Percentiles rank a stretch among this genome's conserved stretches.
Conservation (phyloP, 331 rosid genomes). For the Pyracantha coccinea region DNA sequence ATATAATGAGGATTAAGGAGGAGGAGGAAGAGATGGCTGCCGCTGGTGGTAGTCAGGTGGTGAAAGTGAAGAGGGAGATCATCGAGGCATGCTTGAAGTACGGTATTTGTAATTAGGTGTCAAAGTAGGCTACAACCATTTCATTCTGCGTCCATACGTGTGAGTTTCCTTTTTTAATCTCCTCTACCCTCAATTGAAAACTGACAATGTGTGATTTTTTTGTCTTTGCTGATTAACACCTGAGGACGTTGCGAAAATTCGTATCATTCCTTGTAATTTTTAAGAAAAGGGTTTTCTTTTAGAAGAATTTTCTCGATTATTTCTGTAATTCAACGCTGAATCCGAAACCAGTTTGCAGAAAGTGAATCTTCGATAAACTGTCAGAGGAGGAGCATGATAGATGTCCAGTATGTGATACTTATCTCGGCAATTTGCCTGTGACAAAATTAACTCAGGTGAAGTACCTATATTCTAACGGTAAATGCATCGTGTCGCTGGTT, state of each 20-base stretch:
- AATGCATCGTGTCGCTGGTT: too few relatives aligned
- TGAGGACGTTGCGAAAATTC: background rate
- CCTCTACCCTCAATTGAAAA: background rate
- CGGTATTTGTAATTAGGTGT: conserved; percentile 45
- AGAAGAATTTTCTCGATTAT: background rate
- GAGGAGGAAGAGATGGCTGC: conserved; percentile 22
- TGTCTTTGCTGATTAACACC: background rate
- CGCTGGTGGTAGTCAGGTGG: conserved; percentile 16
- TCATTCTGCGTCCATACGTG: conserved; percentile 60
- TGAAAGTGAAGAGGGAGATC: conserved; percentile 35
- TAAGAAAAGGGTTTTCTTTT: background rate
- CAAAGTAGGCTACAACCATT: conserved; percentile 51
- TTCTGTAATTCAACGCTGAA: conserved; percentile 17
- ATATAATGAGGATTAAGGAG: background rate
- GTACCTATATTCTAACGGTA: too few relatives aligned
- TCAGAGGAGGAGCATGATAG: conserved; percentile 77
- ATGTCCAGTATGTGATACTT: conserved; percentile 88
- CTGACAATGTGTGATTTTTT: conserved; percentile 4
- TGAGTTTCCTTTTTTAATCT: conserved; percentile 13
- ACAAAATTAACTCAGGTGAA: conserved; percentile 84
- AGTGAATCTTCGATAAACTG: conserved; percentile 71
- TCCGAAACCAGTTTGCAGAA: conserved; percentile 76
- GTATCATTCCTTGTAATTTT: background rate
- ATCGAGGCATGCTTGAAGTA: conserved; percentile 61
- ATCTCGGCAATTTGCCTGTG: conserved; percentile 75